Percentiles rank a stretch among this genome's conserved stretches.
These are phyloP conservation scores for Yarrowia sp. DNA, from an alignment of 805 yeast species.

Conservation along the genomic window DNA sequence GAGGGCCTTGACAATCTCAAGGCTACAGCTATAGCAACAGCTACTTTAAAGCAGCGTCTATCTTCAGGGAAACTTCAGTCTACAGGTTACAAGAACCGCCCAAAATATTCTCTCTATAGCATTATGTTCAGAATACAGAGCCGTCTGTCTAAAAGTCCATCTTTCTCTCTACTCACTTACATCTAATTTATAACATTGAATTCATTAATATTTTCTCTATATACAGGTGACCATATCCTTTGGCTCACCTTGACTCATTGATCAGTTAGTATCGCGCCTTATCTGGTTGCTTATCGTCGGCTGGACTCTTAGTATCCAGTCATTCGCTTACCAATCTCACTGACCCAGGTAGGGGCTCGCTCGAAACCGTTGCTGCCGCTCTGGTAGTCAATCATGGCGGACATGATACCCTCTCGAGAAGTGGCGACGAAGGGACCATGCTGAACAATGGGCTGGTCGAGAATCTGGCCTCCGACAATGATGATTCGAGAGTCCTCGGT, in stretches of 20 bases:
- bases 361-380: conserved; percentile 51
- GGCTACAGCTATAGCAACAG: too few relatives aligned
- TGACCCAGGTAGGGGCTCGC: conserved; percentile 49
- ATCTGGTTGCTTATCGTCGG: too few relatives aligned
- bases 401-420: conserved; percentile 65
- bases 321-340: conserved; percentile 47
- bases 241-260: too few relatives aligned
- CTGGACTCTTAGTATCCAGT: not conserved
- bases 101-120: too few relatives aligned
- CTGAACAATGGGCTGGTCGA: conserved; percentile 80
- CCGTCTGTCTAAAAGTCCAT: not conserved
- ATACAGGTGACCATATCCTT: not conserved
- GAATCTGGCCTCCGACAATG: conserved; percentile 74
- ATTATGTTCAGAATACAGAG: too few relatives aligned
- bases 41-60: too few relatives aligned
- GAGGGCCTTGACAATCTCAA: too few relatives aligned
- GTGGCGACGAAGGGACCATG: conserved; percentile 93
- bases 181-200: not conserved
- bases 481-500: conserved; percentile 61
- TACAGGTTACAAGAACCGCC: too few relatives aligned
- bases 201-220: not conserved
- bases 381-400: conserved; percentile 78
- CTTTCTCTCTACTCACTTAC: not conserved
- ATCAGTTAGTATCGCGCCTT: too few relatives aligned
- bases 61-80: too few relatives aligned